Base-by-base conservation (phyloP, 148 eudicot genomes). In the Silene latifolia region DNA sequence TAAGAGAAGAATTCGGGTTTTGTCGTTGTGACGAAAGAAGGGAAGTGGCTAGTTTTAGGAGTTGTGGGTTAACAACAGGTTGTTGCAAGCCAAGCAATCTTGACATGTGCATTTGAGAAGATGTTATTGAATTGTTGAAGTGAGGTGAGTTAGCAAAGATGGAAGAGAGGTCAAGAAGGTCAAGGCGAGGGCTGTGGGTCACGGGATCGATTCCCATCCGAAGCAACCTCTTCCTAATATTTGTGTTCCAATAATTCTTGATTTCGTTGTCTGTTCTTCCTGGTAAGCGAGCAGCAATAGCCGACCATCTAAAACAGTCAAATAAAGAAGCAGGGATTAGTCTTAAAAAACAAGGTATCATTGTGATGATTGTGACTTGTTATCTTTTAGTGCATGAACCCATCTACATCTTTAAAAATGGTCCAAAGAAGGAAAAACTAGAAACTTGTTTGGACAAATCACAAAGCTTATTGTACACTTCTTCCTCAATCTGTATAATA, bases 211-310 rank as follows among this genome's bases (percentile, higher is more conserved):
- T 89, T 54, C 99, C 99, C 97, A 95, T 95, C 5, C 92, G 81
- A 3, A 95, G 86, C 62, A 95, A 88, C 69, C 86, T 82, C 59
- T 95, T 95, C 7, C 99, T 61, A 25, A 95, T 89, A 78, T 92
- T 97, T 11, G 97, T 95, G 85, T 95, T 95, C 99, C 99, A 95
- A 27, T 87, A 90, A 74, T 95, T 95, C 79, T 95, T 95, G 70
- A 95, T 92, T 47, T 95, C 99, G 11, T 95, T 95, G 39, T 95
- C 99, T 0, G 99, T 95, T 59, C 97, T 88, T 76, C 99, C 97
- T 0, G 99, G 99, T 68, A 95, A 85, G 8, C 91, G 91, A 73
- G 92, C 89, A 67, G 99, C 99, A 74, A 95, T 95, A 15, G 92
- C 86, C 17, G 99, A 95, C 99, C 99, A 95, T 87, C 99, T 95